These are phyloP conservation scores for Tricholoma flavovirens DNA, from an alignment of 768 basidiomycete species.

Conservation along the genomic window DNA sequence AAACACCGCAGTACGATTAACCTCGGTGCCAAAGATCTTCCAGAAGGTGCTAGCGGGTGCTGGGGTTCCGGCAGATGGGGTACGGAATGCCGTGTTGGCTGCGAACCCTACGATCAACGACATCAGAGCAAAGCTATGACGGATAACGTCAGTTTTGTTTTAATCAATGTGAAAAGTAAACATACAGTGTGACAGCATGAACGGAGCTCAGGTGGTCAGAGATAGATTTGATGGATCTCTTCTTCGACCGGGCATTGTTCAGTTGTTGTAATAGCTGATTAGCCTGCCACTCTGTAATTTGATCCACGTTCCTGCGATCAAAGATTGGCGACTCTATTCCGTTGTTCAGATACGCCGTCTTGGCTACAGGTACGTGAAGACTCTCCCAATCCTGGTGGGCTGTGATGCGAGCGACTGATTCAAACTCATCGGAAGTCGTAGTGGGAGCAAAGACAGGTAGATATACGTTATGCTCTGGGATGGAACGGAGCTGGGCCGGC, in stretches of 20 bases:
- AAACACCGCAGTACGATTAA: conserved; percentile 32
- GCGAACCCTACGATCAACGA: conserved; percentile 63
- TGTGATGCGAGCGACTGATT: conserved; percentile 18
- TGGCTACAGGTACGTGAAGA: conserved; percentile 35
- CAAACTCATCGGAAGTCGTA: conserved; percentile 7
- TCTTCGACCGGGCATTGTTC: conserved; percentile 28
- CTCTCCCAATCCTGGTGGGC: conserved; percentile 40
- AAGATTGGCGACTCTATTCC: conserved; percentile 34
- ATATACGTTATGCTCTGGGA: conserved; percentile 40
- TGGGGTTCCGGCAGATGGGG: conserved; percentile 26
- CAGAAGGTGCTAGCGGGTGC: conserved; percentile 27
- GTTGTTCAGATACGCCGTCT: conserved; percentile 33
- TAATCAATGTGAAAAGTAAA: conserved; percentile 11
- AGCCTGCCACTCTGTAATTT: conserved; percentile 35
- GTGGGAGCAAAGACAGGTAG: conserved; percentile 51
- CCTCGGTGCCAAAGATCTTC: conserved; percentile 35
- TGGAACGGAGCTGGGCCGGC: conserved; percentile 38
- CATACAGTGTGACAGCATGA: conserved; percentile 66
- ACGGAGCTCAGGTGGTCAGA: conserved; percentile 43
- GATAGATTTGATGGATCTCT: conserved; percentile 30
- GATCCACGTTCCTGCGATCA: conserved; percentile 39
- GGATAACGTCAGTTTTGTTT: conserved; percentile 5
- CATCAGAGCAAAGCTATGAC: conserved; percentile 57
- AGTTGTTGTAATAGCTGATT: conserved; percentile 43
- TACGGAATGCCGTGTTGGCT: conserved; percentile 44